These are phyloP conservation scores for Solanum pimpinellifolium DNA, from an alignment of 257 asterid species.

Conservation along the genomic window DNA sequence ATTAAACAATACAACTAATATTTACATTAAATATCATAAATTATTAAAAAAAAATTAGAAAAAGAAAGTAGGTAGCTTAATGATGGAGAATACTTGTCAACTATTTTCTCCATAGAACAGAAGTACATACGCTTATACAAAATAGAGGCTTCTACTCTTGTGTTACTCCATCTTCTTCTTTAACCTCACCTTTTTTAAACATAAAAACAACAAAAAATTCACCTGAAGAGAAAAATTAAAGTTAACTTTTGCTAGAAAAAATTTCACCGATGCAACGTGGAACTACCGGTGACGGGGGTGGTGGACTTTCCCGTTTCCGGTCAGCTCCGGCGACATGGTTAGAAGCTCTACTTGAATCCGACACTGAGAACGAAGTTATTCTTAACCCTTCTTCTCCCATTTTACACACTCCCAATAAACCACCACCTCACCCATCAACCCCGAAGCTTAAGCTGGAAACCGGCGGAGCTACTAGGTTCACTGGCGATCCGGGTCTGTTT, in stretches of 20 bases:
- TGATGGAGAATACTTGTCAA: neutral
- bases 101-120: neutral
- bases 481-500: conserved; percentile 56
- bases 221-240: neutral
- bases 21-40: neutral
- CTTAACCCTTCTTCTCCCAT: conserved; percentile 24
- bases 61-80: neutral
- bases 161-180: neutral
- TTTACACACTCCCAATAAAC: neutral
- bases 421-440: conserved; percentile 21
- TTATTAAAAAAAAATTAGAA: too few species aligned
- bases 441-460: neutral
- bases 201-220: neutral
- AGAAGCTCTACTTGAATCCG: conserved; percentile 81
- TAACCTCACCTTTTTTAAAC: neutral
- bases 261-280: conserved; percentile 56
- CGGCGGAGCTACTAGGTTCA: conserved; percentile 7
- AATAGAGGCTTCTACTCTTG: neutral
- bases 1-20: too few species aligned
- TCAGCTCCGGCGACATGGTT: conserved; percentile 95
- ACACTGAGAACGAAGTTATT: conserved; percentile 48
- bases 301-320: conserved; percentile 48
- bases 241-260: neutral
- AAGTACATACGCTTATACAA: neutral
- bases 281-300: conserved; percentile 19